phyloP scores from a whole-genome alignment of 441 rosid species.

The Pelargonium myrrhifolium region DNA sequence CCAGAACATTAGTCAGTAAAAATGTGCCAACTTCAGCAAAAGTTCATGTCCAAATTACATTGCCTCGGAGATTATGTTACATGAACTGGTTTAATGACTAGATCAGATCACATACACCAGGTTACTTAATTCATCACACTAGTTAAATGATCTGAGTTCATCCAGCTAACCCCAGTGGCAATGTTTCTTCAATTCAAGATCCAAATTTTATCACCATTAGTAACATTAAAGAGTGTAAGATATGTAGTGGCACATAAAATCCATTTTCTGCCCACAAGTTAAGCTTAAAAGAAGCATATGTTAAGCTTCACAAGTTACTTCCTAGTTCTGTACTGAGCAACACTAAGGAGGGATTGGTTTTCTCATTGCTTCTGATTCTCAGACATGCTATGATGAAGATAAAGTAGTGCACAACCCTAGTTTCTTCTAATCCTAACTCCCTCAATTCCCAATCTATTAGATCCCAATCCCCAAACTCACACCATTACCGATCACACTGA shows the following conservation, averaged over 20 bases:
- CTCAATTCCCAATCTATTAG: too few relatives aligned
- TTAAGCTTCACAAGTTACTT: too few relatives aligned
- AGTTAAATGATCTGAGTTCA: not conserved
- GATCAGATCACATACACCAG: not conserved
- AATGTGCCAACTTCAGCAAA: not conserved
- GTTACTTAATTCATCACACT: not conserved
- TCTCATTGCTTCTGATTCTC: not conserved
- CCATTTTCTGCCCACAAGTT: too few relatives aligned
- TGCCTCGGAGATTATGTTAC: too few relatives aligned
- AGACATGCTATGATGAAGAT: not conserved
- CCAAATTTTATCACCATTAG: too few relatives aligned
- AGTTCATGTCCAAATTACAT: too few relatives aligned
- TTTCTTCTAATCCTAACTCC: too few relatives aligned
- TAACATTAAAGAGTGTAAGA: not conserved
- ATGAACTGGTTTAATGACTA: too few relatives aligned
- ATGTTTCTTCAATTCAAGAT: not conserved
- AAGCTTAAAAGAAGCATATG: too few relatives aligned
- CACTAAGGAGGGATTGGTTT: not conserved
- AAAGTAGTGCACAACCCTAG: not conserved
- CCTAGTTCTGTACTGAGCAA: too few relatives aligned
- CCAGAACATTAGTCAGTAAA: not conserved
- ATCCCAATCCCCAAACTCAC: not conserved
- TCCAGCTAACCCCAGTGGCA: not conserved
- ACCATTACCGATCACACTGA: slow-evolving; percentile 1
- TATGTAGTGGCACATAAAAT: not conserved